Evolutionary conservation across 305 asterid species (phyloP).

Genomic region (Fraxinus latifolia): DNA sequence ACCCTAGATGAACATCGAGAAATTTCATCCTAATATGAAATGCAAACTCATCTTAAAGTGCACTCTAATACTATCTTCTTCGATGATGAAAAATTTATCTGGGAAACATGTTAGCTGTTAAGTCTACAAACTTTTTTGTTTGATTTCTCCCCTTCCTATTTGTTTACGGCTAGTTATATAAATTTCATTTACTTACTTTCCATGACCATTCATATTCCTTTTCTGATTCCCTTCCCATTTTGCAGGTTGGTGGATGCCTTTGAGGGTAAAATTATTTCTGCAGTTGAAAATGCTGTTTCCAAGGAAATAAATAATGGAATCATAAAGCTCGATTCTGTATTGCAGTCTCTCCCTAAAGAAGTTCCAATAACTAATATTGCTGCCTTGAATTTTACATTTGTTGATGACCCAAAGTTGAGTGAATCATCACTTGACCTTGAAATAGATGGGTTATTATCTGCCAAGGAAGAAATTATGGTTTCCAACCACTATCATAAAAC

Average conservation of each 20-base stretch:
- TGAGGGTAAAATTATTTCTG: constrained; percentile 49
- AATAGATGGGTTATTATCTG: constrained; percentile 64
- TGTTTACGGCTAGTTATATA: background rate
- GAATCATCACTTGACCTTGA: constrained; percentile 59
- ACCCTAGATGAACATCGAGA: background rate
- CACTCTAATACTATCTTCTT: background rate
- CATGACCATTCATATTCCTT: background rate
- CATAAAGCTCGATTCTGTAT: constrained; percentile 47
- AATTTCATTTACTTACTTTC: background rate
- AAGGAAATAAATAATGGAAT: constrained; percentile 52
- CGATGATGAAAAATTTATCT: background rate
- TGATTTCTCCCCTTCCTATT: background rate
- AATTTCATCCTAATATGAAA: background rate
- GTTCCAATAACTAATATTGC: constrained; percentile 53
- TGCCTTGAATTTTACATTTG: constrained; percentile 58
- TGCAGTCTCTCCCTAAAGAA: constrained; percentile 82
- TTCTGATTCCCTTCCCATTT: constrained; percentile 15
- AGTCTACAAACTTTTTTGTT: background rate
- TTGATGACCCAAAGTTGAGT: constrained; percentile 59
- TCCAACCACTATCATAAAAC: constrained; percentile 30
- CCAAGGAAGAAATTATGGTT: constrained; percentile 33
- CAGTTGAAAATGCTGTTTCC: constrained; percentile 69
- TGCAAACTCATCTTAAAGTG: background rate
- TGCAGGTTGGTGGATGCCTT: constrained; percentile 80
- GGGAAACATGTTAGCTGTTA: background rate